phyloP scores from a whole-genome alignment of 2,329 filamentous ascomycete species.

The Paecilomyces formosus region DNA sequence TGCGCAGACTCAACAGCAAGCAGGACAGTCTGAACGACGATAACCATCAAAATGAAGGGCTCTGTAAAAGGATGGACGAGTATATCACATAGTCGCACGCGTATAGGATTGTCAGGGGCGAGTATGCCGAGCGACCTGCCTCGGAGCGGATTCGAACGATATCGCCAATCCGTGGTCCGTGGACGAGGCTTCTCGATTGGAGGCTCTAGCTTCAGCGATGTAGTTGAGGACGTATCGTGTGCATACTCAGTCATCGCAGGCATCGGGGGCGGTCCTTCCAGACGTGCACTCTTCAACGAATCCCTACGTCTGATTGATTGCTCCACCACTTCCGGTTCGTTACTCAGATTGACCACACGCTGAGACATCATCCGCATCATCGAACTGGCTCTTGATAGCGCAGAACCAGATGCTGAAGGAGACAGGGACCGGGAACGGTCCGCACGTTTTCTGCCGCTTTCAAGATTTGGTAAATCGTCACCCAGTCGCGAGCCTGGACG shows the following conservation, averaged over 20 bases:
- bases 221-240: conserved; percentile 31
- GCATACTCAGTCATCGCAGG: conserved; percentile 41
- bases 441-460: conserved; percentile 48
- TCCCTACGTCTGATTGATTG: conserved; percentile 56
- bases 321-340: conserved; percentile 78
- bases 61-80: conserved; percentile 83
- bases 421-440: conserved; percentile 50
- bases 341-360: conserved; percentile 94
- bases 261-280: conserved; percentile 46
- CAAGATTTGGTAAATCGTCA: conserved; percentile 54
- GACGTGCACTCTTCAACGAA: conserved; percentile 43
- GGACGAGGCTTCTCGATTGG: conserved; percentile 21
- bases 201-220: conserved; percentile 21
- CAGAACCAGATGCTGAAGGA: conserved; percentile 53
- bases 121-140: conserved; percentile 85
- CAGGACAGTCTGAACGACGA: conserved; percentile 81
- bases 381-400: conserved; percentile 62
- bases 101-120: conserved; percentile 65
- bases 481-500: conserved; percentile 45
- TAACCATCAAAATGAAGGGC: conserved; percentile 76
- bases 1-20: conserved; percentile 74
- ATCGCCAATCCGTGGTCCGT: conserved; percentile 37
- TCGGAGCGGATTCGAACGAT: conserved; percentile 64
- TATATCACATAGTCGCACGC: conserved; percentile 70
- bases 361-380: conserved; percentile 86